Base-by-base conservation (phyloP, 371 early-diverging fungal species). In the Thermomucor indicae-seudaticae region DNA sequence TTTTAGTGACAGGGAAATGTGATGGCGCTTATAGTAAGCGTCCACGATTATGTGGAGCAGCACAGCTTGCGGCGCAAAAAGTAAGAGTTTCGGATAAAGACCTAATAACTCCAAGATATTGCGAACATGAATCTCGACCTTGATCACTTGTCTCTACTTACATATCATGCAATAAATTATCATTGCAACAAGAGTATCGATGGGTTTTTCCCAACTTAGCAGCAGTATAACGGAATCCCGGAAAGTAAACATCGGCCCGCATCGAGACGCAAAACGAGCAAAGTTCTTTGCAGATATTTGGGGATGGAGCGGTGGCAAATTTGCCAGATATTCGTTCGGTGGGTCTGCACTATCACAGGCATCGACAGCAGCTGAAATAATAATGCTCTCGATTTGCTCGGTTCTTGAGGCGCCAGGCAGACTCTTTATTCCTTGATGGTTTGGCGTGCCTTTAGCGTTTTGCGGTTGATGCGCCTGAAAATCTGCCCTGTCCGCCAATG, bases 221-320 rank as follows among this genome's bases (percentile, higher is more conserved):
- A 70, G 55, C n/a, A 66, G 30, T n/a, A 72, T 47, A 2, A 76
- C 46, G 24, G 58, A 49, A 37, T 75, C 75, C 22, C 70, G 49
- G 29, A 68, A 62, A 4, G 55, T 47, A 61, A 72, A 76, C 60
- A 76, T 64, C 1, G 70, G 61, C 0, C 77, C 69, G 54, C 68
- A 72, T 37, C 73, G 57, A 11, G 71, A 63, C 0, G 66, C 71
- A 47, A 76, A 70, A 5, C 77, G 59, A 12, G 66, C 57, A 49
- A 72, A 76, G 43, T 70, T 76, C 34, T 72, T 70, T 0, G 71
- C 64, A 17, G 73, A 68, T 29, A 54, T 53, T 39, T 75, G 76
- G 5, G 72, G 64, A 45, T 63, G 65, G 7, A 75, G 32, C 4
- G 69, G 64, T 6, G 68, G 68, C 39, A 66, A 46, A 43, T 65